A percentile compares a stretch with the other conserved stretches of the same genome.
These are phyloP conservation scores for Luzula sylvatica DNA, from an alignment of 176 grass and related monocot species.

Conservation along the genomic window DNA sequence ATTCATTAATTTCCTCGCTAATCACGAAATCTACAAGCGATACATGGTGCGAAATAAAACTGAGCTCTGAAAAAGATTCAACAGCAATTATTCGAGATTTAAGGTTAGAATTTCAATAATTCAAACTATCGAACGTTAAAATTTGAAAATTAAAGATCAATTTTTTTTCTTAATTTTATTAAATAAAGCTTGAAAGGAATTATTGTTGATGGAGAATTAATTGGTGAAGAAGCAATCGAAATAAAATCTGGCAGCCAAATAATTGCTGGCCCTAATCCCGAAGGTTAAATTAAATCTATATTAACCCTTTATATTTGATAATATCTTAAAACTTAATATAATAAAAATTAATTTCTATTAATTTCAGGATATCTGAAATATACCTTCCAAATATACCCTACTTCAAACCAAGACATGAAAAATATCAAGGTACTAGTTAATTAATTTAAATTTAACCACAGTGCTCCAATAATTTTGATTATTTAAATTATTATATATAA, in stretches of 20 bases:
- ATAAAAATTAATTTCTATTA: neutral
- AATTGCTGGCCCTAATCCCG: conserved; percentile 66
- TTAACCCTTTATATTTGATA: neutral
- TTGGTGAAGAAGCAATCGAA: conserved; percentile 53
- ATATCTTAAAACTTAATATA: neutral
- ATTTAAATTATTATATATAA: conserved; percentile 3
- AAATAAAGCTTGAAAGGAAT: conserved; percentile 65
- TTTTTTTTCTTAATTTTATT: conserved; percentile 17
- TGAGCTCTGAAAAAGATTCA: conserved; percentile 17
- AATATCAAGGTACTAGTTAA: conserved; percentile 47
- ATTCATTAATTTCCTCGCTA: conserved; percentile 43
- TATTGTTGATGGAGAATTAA: conserved; percentile 56
- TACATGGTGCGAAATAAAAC: conserved; percentile 71
- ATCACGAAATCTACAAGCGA: conserved; percentile 9
- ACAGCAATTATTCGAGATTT: conserved; percentile 5
- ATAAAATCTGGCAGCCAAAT: conserved; percentile 66
- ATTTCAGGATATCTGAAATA: conserved; percentile 53
- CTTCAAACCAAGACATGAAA: conserved; percentile 32
- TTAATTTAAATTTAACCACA: conserved; percentile 1
- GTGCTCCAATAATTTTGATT: neutral
- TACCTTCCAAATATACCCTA: conserved; percentile 54
- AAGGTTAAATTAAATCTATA: conserved; percentile 32
- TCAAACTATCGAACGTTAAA: too few species aligned
- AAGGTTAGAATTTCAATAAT: neutral
- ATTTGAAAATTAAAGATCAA: neutral